Evolutionary conservation across 768 basidiomycete species (phyloP), one percentile per base, ranked within the genome.

Genomic region (Suillus subalutaceus): DNA sequence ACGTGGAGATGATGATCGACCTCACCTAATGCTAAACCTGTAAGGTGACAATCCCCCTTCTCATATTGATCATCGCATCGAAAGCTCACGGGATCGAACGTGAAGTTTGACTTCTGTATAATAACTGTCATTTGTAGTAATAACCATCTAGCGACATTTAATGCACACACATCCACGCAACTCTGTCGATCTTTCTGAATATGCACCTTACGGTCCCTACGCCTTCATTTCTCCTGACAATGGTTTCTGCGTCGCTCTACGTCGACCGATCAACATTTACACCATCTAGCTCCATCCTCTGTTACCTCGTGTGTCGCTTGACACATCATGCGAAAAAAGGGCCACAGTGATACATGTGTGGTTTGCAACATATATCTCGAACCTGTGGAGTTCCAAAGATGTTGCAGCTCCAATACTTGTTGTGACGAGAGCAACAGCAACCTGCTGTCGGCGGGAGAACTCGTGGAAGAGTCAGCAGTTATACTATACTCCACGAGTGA

Each of bases 211-310:
- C 15, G 15, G 26, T 16, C 23, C 30, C 65, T n/a, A 65, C 52
- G 55, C 64, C 66, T 62, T 72, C 71, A 52, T 74, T 65, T 48
- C 52, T 72, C 61, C 63, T 52, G 38, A 65, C 71, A 66, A 68
- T 64, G 30, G 35, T 41, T 20, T 69, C 71, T 53, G 73, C 73
- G 57, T 75, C 72, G 75, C 69, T 37, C 74, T 74, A 67, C 73
- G 72, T 59, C 73, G 71, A 56, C 62, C 68, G 53, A 65, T 59
- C 65, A 75, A 60, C 69, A 74, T 69, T 65, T 65, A 71, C 23
- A 69, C 63, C 72, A 74, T 76, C 46, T 74, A 68, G 61, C 72
- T 75, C 63, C 13, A 6, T 2, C 12, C n/a, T 6, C 23, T 13
- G 48, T 23, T 13, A 4, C 10, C n/a, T 48, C n/a, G n/a, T 48